Base-by-base conservation (phyloP, 2,329 filamentous ascomycete genomes). In the Escovopsis sp. region DNA sequence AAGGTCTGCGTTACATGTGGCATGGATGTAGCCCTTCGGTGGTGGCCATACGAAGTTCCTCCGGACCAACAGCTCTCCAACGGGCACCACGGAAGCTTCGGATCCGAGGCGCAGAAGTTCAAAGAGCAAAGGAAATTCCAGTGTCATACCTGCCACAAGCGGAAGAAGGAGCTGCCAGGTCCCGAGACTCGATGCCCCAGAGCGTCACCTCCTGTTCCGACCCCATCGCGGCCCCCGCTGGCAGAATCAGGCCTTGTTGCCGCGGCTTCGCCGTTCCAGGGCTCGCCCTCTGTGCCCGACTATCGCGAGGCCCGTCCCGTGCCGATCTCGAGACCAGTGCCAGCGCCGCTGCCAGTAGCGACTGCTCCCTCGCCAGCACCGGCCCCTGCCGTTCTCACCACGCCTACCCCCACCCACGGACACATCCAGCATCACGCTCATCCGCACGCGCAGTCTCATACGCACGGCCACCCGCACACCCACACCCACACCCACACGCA, bases 101-200 rank as follows among this genome's bases (percentile, higher is more conserved):
- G 70, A 32, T 59, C 60, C n/a, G 70, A 75, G 47, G 70, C 68
- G 6, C 63, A 66, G 46, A 72, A 67, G 49, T 75, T 73, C 48
- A 60, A 72, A 30, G 66, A 70, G 36, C 71, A 76, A 44, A 62
- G 68, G 21, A 68, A 66, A 41, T 79, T 73, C 43, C 78, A 85
- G 54, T 87, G 81, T 47, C 81, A 87, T 56, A 81, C 83, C 53
- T 87, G 81, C 50, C 68, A 64, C 43, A 77, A 72, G 49, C 52
- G 56, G 21, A 67, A 67, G 38, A 63, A 62, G 18, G 60, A 65
- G 35, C 35, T 34, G 27, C 39, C 29, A 14, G 35, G 33, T 6
- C 39, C 36, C 14, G 23, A 27, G 21, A 18, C 36, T 15, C 34
- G 21, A 14, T 33, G 31, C 18, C 28, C 14, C 29, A 35, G 8